phyloP scores from a whole-genome alignment of 2,329 filamentous ascomycete species.

The Fulvia fulva region DNA sequence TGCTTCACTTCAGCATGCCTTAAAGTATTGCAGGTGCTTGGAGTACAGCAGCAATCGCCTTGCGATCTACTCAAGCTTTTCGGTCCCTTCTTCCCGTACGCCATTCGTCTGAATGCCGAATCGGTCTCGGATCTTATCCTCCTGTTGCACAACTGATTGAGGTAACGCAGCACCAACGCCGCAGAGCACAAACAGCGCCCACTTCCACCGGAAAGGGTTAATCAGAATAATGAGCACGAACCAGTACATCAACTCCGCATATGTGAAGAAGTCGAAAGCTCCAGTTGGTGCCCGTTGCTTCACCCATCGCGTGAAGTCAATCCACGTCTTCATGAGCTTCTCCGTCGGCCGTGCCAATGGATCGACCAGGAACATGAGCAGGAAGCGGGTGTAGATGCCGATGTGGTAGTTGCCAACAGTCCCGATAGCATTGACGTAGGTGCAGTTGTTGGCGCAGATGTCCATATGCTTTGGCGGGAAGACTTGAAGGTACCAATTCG shows the following conservation, averaged over 20 bases:
- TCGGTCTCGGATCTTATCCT: slow-evolving; percentile 59
- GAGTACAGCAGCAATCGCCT: background rate
- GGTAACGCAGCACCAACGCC: slow-evolving; percentile 67
- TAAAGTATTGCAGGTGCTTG: background rate
- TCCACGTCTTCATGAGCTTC: slow-evolving; percentile 79
- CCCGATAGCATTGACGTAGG: slow-evolving; percentile 75
- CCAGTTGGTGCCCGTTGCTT: slow-evolving; percentile 67
- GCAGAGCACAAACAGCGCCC: slow-evolving; percentile 77
- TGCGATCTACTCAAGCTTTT: background rate
- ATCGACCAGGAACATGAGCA: slow-evolving; percentile 82
- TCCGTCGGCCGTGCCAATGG: slow-evolving; percentile 68
- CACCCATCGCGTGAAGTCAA: slow-evolving; percentile 72
- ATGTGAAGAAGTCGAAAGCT: slow-evolving; percentile 87
- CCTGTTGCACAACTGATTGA: slow-evolving; percentile 60
- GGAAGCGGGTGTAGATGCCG: slow-evolving; percentile 79
- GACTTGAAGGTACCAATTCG: slow-evolving; percentile 85
- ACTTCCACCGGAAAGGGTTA: slow-evolving; percentile 89
- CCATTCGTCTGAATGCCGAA: slow-evolving; percentile 18
- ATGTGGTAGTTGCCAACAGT: slow-evolving; percentile 86
- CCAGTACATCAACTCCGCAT: slow-evolving; percentile 81
- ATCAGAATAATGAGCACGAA: slow-evolving; percentile 72
- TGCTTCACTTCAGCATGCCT: background rate
- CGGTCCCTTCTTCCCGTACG: background rate
- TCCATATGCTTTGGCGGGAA: slow-evolving; percentile 72
- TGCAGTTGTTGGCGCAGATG: slow-evolving; percentile 78